Percentiles rank a stretch among this genome's conserved stretches.
Conservation (phyloP, 1,284 basidiomycete species). For the Kwoniella shivajii region DNA sequence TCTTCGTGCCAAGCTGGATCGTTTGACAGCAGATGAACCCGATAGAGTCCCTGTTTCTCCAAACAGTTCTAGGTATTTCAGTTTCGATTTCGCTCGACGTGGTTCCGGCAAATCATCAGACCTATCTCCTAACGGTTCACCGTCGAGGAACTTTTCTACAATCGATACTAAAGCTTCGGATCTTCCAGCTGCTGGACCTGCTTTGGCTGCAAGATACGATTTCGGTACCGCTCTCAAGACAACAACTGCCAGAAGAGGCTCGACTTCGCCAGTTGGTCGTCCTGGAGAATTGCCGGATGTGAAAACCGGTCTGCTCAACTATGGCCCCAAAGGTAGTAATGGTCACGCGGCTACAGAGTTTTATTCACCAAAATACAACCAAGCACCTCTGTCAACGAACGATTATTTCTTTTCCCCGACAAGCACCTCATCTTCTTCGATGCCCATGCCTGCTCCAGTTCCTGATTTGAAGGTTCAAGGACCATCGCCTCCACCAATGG, state of each 20-base stretch:
- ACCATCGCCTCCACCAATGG: slow-evolving; percentile 32
- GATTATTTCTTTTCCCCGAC: slow-evolving; percentile 25
- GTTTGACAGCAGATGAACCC: slow-evolving; percentile 55
- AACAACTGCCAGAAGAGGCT: slow-evolving; percentile 35
- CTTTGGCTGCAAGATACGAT: slow-evolving; percentile 57
- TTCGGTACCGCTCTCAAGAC: slow-evolving; percentile 58
- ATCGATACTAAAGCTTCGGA: slow-evolving; percentile 21
- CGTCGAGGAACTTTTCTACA: slow-evolving; percentile 3
- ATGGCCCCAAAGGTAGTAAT: slow-evolving; percentile 11
- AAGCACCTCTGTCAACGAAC: background rate
- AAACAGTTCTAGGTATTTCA: slow-evolving; percentile 19
- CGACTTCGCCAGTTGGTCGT: slow-evolving; percentile 32
- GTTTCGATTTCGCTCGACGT: slow-evolving; percentile 14
- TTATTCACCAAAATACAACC: slow-evolving; percentile 42
- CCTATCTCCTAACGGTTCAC: slow-evolving; percentile 14
- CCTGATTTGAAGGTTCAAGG: slow-evolving; percentile 26
- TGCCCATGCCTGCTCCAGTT: slow-evolving; percentile 12
- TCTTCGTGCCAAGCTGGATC: slow-evolving; percentile 56
- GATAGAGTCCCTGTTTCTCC: slow-evolving; percentile 30
- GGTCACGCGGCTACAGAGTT: slow-evolving; percentile 42
- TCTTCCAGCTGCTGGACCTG: slow-evolving; percentile 34
- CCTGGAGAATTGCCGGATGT: slow-evolving; percentile 30
- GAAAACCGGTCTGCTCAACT: slow-evolving; percentile 38
- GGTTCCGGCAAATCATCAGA: slow-evolving; percentile 5
- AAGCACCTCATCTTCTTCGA: background rate